Conservation (phyloP, 2,329 filamentous ascomycete species). For the Chalaropsis thielavioides region DNA sequence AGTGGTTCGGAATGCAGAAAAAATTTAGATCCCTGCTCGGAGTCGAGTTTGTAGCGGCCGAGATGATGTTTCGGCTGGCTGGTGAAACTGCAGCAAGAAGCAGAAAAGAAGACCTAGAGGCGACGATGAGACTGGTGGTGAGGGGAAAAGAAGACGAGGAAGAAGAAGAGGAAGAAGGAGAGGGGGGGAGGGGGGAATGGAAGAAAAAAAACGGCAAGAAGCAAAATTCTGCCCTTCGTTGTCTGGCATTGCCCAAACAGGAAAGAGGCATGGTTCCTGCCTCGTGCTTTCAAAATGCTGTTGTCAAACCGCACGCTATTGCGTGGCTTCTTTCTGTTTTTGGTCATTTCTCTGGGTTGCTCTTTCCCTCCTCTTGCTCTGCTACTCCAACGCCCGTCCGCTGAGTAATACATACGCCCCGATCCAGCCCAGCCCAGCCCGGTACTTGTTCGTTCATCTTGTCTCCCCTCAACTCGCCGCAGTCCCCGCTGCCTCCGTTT, state of each 20-base stretch:
- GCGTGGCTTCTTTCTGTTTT: background rate
- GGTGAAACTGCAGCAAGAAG: background rate
- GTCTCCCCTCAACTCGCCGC: background rate
- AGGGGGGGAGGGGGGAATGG: background rate
- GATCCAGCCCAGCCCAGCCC: background rate
- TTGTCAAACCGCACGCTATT: background rate
- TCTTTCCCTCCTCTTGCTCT: background rate
- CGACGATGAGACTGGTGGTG: background rate
- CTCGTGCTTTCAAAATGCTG: background rate
- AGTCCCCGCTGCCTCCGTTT: background rate
- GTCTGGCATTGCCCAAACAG: background rate
- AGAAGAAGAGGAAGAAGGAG: background rate
- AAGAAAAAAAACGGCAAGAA: background rate
- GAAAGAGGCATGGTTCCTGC: background rate
- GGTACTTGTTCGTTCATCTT: background rate
- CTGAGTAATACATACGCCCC: background rate
- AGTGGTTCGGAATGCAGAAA: background rate
- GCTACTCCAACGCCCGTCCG: background rate
- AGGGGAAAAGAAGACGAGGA: background rate
- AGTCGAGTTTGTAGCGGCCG: background rate
- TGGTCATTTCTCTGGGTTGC: background rate
- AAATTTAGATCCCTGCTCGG: background rate
- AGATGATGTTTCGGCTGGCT: background rate
- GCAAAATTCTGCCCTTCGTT: background rate
- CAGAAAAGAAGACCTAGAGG: background rate